Conservation (phyloP, 768 basidiomycete genomes). For the Termitomyces sp. region DNA sequence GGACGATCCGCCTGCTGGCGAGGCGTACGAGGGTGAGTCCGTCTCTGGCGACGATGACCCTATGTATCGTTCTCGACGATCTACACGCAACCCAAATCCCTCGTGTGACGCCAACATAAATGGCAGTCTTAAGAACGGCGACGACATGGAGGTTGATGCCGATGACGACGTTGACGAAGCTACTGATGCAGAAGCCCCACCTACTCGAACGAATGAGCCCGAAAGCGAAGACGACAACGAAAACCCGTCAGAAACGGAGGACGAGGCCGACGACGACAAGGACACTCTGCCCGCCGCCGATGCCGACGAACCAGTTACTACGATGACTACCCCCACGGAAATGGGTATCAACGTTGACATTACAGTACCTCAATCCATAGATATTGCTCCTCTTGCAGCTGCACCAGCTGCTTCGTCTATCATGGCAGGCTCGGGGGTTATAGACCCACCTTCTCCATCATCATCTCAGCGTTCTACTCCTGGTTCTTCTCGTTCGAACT, state of each 20-base stretch:
- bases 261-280: conserved; percentile 23
- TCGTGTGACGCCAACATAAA: conserved; percentile 6
- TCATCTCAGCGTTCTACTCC: conserved; percentile 28
- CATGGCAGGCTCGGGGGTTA: conserved; percentile 38
- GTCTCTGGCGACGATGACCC: conserved; percentile 12
- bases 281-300: conserved; percentile 21
- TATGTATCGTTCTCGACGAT: conserved; percentile 8
- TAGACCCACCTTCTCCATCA: conserved; percentile 32
- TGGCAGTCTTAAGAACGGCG: conserved; percentile 8
- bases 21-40: conserved; percentile 13
- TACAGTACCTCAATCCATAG: conserved; percentile 21
- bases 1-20: conserved; percentile 13
- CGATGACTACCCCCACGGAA: conserved; percentile 18
- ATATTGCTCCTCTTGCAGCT: conserved; percentile 25
- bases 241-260: conserved; percentile 18
- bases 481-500: conserved; percentile 36
- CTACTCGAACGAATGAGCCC: conserved; percentile 6
- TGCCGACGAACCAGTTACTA: conserved; percentile 12
- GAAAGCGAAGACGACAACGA: conserved; percentile 22
- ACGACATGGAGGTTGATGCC: conserved; percentile 12
- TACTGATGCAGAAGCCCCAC: conserved; percentile 9
- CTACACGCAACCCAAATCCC: conserved; percentile 8
- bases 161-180: conserved; percentile 14
- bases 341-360: conserved; percentile 27
- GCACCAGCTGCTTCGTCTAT: conserved; percentile 42